Evolutionary conservation across 2,329 filamentous ascomycete species (phyloP).

Genomic region (Epichloe amarillans): DNA sequence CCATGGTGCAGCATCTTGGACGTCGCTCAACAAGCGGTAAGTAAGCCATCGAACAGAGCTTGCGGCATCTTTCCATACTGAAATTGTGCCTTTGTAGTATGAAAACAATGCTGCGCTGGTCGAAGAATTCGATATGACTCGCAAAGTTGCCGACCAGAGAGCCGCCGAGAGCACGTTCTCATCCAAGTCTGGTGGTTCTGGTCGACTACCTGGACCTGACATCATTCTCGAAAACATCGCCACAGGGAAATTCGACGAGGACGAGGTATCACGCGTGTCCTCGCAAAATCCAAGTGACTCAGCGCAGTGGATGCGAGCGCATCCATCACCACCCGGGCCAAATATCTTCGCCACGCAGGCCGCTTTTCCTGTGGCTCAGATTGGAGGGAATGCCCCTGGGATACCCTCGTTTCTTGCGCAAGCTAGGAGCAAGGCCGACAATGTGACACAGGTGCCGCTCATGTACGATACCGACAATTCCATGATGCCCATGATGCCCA

Average conservation of each 20-base stretch:
- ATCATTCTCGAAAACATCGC: slow-evolving; percentile 15
- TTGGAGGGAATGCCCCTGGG: slow-evolving; percentile 13
- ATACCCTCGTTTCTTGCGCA: slow-evolving; percentile 16
- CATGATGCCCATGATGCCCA: slow-evolving; percentile 5
- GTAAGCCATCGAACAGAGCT: not conserved
- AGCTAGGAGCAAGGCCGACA: slow-evolving; percentile 10
- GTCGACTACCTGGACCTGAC: slow-evolving; percentile 13
- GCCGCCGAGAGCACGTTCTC: slow-evolving; percentile 5
- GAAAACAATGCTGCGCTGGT: slow-evolving; percentile 17
- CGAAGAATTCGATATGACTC: slow-evolving; percentile 19
- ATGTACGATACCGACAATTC: slow-evolving; percentile 13
- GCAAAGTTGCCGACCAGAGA: slow-evolving; percentile 14
- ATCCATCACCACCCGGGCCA: not conserved
- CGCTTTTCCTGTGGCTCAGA: not conserved
- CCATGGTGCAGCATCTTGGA: slow-evolving; percentile 19
- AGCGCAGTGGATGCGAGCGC: not conserved
- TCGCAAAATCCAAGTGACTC: not conserved
- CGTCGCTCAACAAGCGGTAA: slow-evolving; percentile 16
- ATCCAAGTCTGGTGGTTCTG: slow-evolving; percentile 7
- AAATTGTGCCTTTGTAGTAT: slow-evolving; percentile 10
- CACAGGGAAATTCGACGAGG: slow-evolving; percentile 11
- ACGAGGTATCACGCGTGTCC: slow-evolving; percentile 5
- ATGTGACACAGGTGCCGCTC: slow-evolving; percentile 8
- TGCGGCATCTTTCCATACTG: not conserved
- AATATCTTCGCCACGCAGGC: slow-evolving; percentile 1